Evolutionary conservation across 208 protist species (phyloP), one percentile per base, ranked within the genome.

Genomic region (Leishmania braziliensis): DNA sequence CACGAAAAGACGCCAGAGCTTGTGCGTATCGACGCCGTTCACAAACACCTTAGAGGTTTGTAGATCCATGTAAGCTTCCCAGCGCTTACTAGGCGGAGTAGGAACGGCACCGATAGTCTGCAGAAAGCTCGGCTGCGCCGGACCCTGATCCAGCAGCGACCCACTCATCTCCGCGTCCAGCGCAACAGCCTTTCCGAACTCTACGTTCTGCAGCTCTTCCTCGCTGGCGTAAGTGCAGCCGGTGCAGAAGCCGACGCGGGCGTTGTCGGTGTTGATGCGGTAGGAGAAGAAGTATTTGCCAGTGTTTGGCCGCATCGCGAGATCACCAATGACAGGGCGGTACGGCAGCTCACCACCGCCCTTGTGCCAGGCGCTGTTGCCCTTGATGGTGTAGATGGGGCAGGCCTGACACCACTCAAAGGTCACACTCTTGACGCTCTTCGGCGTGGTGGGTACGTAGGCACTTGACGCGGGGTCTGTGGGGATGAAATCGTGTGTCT

Each of bases 231-330:
- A 97, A 33, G 91, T 86, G 68, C 78, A 69, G 5, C 39, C 51
- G 14, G 86, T 92, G 78, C 90, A 93, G 36, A 98, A 76, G 51
- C 93, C 93, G 16, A 97, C 72, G n/a, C 90, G 91, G 68, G 89
- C 91, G 78, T 91, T 94, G 62, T 92, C 90, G 18, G 84, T 89
- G 84, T 96, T 97, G 65, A 96, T 86, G 58, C 81, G 78, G 68
- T 96, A 89, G 77, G 96, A 91, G 84, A 93, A 96, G 75, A 89
- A 96, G 79, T 95, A 92, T 71, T 91, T 94, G 56, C 93, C 95
- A 2, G 90, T 90, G 75, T 86, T 88, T 4, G 95, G 91, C 23
- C 54, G 60, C 88, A 95, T 86, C 29, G 80, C 79, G 29, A 95
- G 85, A 75, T 84, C 80, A 16, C 91, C 91, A 56, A 95, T 82